A percentile compares a stretch with the other conserved stretches of the same genome.
Evolutionary conservation across 768 basidiomycete species (phyloP).

Genomic region (Boletus bicolor): DNA sequence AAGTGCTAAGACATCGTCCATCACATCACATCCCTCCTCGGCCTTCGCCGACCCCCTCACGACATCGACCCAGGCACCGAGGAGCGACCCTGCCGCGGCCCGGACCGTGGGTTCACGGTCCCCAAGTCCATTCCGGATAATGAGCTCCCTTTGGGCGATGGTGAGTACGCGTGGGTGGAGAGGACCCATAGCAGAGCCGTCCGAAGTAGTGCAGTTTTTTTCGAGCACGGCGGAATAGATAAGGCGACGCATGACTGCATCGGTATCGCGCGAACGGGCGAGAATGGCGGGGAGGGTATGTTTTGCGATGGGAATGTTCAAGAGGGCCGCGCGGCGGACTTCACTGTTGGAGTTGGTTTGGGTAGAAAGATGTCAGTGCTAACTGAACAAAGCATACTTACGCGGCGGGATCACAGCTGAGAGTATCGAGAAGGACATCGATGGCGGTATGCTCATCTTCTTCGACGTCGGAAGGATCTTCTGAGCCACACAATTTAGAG

Average conservation of each 20-base stretch:
- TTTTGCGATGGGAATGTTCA: constrained; percentile 60
- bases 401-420: constrained; percentile 74
- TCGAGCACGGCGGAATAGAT: constrained; percentile 63
- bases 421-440: constrained; percentile 62
- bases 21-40: constrained; percentile 36
- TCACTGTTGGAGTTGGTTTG: constrained; percentile 49
- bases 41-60: constrained; percentile 35
- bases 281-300: constrained; percentile 65
- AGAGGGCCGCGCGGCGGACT: constrained; percentile 76
- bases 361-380: neutral
- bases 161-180: constrained; percentile 65
- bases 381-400: constrained; percentile 37
- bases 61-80: constrained; percentile 74
- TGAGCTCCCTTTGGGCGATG: constrained; percentile 69
- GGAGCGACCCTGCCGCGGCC: constrained; percentile 64
- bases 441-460: constrained; percentile 44
- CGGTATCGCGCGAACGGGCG: constrained; percentile 75
- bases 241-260: constrained; percentile 67
- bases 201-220: constrained; percentile 33
- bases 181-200: constrained; percentile 43
- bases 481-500: constrained; percentile 69
- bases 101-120: constrained; percentile 79
- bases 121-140: constrained; percentile 79
- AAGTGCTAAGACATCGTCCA: constrained; percentile 44
- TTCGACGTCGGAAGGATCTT: constrained; percentile 57